phyloP scores from a whole-genome alignment of 2,329 filamentous ascomycete species.

The Cladosporium velox region DNA sequence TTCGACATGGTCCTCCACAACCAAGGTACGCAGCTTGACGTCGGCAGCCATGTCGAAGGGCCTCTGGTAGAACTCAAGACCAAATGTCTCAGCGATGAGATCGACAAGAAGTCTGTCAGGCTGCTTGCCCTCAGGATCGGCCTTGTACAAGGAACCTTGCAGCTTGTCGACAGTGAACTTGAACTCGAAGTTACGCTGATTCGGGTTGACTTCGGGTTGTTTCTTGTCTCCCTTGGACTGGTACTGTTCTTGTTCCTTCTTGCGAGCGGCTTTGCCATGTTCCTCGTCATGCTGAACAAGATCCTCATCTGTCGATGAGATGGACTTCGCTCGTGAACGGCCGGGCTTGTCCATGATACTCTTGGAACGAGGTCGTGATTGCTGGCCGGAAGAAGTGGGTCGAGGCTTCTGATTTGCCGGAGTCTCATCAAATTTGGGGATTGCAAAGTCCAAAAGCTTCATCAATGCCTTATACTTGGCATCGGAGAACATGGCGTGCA shows the following conservation, averaged over 20 bases:
- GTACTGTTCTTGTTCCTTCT: slow-evolving; percentile 50
- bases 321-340: slow-evolving; percentile 65
- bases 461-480: slow-evolving; percentile 96
- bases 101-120: slow-evolving; percentile 85
- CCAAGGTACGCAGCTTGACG: slow-evolving; percentile 81
- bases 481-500: slow-evolving; percentile 91
- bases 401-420: slow-evolving; percentile 4
- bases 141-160: slow-evolving; percentile 86
- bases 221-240: slow-evolving; percentile 55
- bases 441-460: slow-evolving; percentile 91
- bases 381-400: slow-evolving; percentile 40
- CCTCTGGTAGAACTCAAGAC: slow-evolving; percentile 82
- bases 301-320: slow-evolving; percentile 75
- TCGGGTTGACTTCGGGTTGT: slow-evolving; percentile 58
- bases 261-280: slow-evolving; percentile 59
- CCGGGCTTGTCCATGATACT: slow-evolving; percentile 43
- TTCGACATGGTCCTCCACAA: slow-evolving; percentile 92
- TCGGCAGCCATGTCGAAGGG: slow-evolving; percentile 93
- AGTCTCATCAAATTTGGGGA: slow-evolving; percentile 71
- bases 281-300: slow-evolving; percentile 69
- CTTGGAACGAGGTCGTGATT: slow-evolving; percentile 28
- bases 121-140: slow-evolving; percentile 74
- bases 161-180: slow-evolving; percentile 94
- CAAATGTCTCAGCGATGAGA: slow-evolving; percentile 84
- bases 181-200: slow-evolving; percentile 92